A percentile compares a stretch with the other conserved stretches of the same genome.
These are phyloP conservation scores for Knoxia roxburghii DNA, from an alignment of 257 asterid genomes.

Conservation along the genomic window DNA sequence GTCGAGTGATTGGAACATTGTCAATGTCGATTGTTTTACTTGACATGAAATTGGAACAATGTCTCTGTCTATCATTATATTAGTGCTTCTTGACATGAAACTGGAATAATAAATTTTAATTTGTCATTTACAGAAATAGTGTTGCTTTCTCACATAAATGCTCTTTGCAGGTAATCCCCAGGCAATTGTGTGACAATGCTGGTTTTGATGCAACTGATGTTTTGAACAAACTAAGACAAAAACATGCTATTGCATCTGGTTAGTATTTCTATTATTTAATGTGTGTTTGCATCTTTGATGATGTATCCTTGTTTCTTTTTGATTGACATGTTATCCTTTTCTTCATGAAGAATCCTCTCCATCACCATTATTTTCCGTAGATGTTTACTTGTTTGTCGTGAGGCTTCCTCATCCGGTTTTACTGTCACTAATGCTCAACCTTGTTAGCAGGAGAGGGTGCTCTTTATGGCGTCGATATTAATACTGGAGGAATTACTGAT, in stretches of 20 bases:
- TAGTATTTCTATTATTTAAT: slow-evolving; percentile 15
- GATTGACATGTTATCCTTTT: not conserved
- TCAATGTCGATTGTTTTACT: too few species aligned
- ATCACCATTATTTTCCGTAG: not conserved
- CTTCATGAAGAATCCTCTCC: not conserved
- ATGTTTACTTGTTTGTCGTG: not conserved
- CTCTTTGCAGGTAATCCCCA: slow-evolving; percentile 45
- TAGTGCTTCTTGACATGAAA: not conserved
- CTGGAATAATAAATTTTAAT: not conserved
- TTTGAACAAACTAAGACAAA: slow-evolving; percentile 89
- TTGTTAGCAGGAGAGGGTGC: slow-evolving; percentile 47
- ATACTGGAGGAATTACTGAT: slow-evolving; percentile 60
- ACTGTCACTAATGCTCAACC: slow-evolving; percentile 1
- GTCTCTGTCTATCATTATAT: not conserved
- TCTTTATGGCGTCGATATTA: slow-evolving; percentile 51
- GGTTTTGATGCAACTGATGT: slow-evolving; percentile 96
- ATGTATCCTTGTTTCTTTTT: not conserved
- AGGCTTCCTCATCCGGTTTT: not conserved
- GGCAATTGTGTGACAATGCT: slow-evolving; percentile 67
- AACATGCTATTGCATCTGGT: slow-evolving; percentile 94
- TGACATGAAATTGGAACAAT: too few species aligned
- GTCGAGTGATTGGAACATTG: not conserved
- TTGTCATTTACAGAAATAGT: not conserved
- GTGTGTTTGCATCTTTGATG: not conserved
- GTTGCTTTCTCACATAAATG: not conserved